A percentile compares a stretch with the other conserved stretches of the same genome.
Conservation (phyloP, 495 filamentous ascomycete genomes). For the Pseudevernia furfuracea region DNA sequence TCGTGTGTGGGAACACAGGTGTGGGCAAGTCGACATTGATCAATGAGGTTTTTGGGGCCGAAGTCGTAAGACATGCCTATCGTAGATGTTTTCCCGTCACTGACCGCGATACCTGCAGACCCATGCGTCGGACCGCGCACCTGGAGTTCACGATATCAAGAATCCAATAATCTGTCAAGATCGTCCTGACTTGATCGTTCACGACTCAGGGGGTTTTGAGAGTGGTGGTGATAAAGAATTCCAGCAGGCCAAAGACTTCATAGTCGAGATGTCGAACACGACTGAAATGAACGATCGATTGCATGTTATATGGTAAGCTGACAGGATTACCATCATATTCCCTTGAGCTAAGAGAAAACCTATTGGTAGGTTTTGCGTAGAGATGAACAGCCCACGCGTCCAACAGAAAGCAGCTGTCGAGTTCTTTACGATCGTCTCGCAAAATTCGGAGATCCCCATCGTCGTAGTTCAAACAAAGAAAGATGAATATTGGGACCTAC, state of each 20-base stretch:
- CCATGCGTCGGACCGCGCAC: not conserved
- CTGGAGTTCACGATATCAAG: constrained; percentile 24
- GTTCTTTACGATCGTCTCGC: constrained; percentile 26
- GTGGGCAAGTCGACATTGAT: constrained; percentile 34
- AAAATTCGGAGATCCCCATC: constrained; percentile 27
- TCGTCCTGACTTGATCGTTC: constrained; percentile 27
- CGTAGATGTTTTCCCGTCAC: not conserved
- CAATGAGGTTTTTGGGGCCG: constrained; percentile 33
- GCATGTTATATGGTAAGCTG: constrained; percentile 2
- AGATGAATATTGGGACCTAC: constrained; percentile 26
- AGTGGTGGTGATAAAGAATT: constrained; percentile 22
- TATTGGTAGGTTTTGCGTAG: constrained; percentile 26
- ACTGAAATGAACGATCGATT: constrained; percentile 1
- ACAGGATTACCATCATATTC: not conserved
- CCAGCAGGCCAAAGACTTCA: constrained; percentile 7
- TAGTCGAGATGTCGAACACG: not conserved
- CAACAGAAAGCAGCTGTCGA: constrained; percentile 27
- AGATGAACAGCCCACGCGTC: constrained; percentile 27
- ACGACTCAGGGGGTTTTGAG: constrained; percentile 31
- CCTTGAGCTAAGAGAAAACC: not conserved
- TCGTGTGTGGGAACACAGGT: constrained; percentile 33
- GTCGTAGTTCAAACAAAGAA: constrained; percentile 28
- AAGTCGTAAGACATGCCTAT: constrained; percentile 17
- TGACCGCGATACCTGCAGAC: not conserved
- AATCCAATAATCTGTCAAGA: constrained; percentile 23